phyloP scores from a whole-genome alignment of 768 basidiomycete genomes.

The Hygrophoropsis aurantiaca region DNA sequence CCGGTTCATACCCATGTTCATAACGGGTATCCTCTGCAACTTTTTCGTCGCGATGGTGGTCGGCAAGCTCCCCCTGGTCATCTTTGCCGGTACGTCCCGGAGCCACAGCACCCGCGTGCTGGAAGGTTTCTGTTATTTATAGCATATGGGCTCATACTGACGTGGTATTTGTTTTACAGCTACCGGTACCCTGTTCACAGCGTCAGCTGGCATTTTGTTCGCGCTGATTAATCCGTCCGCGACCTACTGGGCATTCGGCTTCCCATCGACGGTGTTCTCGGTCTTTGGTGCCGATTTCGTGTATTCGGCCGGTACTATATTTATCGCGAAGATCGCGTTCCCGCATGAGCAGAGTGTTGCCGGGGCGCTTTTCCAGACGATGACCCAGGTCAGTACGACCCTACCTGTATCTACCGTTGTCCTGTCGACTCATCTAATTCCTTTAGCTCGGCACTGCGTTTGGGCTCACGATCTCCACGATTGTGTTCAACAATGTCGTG shows the following conservation, averaged over 20 bases:
- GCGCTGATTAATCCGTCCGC: constrained; percentile 58
- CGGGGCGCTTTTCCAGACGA: constrained; percentile 76
- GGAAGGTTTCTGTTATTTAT: background rate
- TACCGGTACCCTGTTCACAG: constrained; percentile 58
- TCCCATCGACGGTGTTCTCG: constrained; percentile 61
- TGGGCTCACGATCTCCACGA: constrained; percentile 70
- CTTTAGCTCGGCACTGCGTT: constrained; percentile 66
- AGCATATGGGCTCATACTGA: background rate
- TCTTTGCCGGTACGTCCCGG: constrained; percentile 49
- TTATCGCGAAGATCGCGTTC: constrained; percentile 64
- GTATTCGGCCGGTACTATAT: constrained; percentile 70
- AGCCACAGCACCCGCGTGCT: background rate
- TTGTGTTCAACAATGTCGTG: constrained; percentile 63
- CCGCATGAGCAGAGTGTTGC: constrained; percentile 76
- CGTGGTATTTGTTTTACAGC: constrained; percentile 32
- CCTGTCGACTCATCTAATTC: background rate
- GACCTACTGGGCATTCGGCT: constrained; percentile 75
- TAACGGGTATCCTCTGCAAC: constrained; percentile 66
- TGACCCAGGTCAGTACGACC: constrained; percentile 68
- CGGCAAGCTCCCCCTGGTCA: constrained; percentile 51
- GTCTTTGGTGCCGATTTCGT: constrained; percentile 82
- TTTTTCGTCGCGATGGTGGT: constrained; percentile 62
- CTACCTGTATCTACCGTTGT: background rate
- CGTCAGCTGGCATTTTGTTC: constrained; percentile 59
- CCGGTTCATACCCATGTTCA: constrained; percentile 69